Evolutionary conservation across 2,329 filamentous ascomycete genomes (phyloP), one percentile per base, ranked within the genome.

Genomic region (Stagonosporopsis chrysanthemi): DNA sequence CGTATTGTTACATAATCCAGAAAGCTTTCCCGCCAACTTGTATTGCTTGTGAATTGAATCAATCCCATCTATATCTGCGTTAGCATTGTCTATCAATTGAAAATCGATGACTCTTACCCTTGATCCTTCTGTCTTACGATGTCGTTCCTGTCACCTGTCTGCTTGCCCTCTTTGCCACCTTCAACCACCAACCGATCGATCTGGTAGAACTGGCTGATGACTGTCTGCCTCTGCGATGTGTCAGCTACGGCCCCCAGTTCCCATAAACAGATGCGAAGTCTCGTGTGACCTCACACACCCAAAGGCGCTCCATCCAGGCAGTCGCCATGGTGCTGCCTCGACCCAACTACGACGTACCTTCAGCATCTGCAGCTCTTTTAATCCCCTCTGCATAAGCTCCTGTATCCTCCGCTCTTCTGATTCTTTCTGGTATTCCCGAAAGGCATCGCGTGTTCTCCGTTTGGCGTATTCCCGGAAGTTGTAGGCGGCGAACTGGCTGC

Each of bases 381-480:
- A 75, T 0, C 93, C 95, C 72, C 91, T 90, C 78, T 97, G 92
- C 68, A 98, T 84, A 69, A 97, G 80, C 78, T 96, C 92, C 78
- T 98, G 92, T 76, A 96, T 83, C 79, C 84, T 83, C 62, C 91
- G 83, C 64, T 86, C 83, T 73, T 97, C 95, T 42, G 86, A 80
- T 70, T 92, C 89, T 53, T 78, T 75, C 77, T 86, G 84, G 77
- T 96, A 85, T 76, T 96, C 92, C 69, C 90, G 86, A 78, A 98
- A 99, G 4, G 91, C 89, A 81, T 98, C 95, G 75, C 86, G 86
- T 75, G 95, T 97, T 77, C 94, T 87, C 74, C 95, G 89, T 79
- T 88, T 90, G 51, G 95, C 93, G 79, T 99, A 99, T 77, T 97
- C 94, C 80, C 95, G 88, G 84, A 97, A 99, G 81, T 98, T 99